Evolutionary conservation across 208 protist genomes (phyloP).

Genomic region (Leptomonas seymouri): DNA sequence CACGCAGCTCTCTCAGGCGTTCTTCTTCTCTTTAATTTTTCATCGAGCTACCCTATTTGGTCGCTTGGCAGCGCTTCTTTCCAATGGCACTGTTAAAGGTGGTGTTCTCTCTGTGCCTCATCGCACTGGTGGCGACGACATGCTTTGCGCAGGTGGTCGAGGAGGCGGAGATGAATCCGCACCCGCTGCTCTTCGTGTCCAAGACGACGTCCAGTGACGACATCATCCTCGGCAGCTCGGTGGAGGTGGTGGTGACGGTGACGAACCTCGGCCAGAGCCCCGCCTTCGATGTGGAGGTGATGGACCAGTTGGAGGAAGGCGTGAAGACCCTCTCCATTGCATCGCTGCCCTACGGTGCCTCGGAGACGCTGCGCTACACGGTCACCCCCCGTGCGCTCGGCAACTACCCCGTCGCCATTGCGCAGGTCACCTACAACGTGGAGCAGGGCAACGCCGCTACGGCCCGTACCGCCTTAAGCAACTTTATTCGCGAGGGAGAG

Average conservation of each 20-base stretch:
- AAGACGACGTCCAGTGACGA: conserved; percentile 77
- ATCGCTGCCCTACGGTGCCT: conserved; percentile 59
- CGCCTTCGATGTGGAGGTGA: conserved; percentile 71
- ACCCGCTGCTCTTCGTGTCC: conserved; percentile 79
- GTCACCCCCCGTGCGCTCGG: conserved; percentile 70
- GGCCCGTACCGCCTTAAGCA: conserved; percentile 63
- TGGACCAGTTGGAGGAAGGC: conserved; percentile 64
- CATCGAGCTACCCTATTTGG: background rate
- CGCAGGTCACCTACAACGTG: conserved; percentile 75
- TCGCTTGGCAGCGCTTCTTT: background rate
- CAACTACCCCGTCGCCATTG: conserved; percentile 65
- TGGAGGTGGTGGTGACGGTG: conserved; percentile 80
- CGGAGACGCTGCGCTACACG: conserved; percentile 72
- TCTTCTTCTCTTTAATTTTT: background rate
- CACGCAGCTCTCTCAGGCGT: too few species aligned
- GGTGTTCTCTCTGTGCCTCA: conserved; percentile 27
- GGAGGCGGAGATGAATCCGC: conserved; percentile 34
- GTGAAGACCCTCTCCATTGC: conserved; percentile 54
- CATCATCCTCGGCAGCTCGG: conserved; percentile 68
- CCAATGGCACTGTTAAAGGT: conserved; percentile 21
- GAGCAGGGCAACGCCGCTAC: conserved; percentile 62
- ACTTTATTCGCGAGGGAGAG: conserved; percentile 79
- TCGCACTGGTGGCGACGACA: conserved; percentile 28
- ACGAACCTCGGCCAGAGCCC: conserved; percentile 82
- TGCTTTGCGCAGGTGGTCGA: conserved; percentile 24